Percentiles rank a stretch among this genome's conserved stretches.
Conservation (phyloP, 1,284 basidiomycete species). For the Tremellales sp. region DNA sequence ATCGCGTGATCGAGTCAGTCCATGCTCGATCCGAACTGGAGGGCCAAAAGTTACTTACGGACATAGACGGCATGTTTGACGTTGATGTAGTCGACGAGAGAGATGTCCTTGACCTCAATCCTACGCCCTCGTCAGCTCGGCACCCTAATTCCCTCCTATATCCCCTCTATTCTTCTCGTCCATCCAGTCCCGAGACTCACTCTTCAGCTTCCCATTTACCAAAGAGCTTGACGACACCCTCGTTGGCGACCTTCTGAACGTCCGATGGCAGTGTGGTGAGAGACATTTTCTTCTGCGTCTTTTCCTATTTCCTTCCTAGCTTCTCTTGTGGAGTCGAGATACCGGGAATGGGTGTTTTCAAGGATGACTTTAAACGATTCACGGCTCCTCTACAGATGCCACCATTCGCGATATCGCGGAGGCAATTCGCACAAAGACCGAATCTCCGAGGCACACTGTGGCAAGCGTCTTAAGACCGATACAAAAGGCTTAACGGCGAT, state of each 20-base stretch:
- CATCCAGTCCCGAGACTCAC: slow-evolving; percentile 56
- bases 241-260: slow-evolving; percentile 72
- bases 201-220: slow-evolving; percentile 96
- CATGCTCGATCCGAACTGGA: slow-evolving; percentile 3
- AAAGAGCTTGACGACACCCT: slow-evolving; percentile 79
- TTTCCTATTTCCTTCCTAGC: slow-evolving; percentile 9
- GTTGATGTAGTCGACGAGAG: slow-evolving; percentile 98
- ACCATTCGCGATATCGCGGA: no score
- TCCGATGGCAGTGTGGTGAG: slow-evolving; percentile 67
- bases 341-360: no score
- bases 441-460: no score
- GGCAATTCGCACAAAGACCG: no score
- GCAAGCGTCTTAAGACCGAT: no score
- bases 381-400: no score
- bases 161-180: background rate
- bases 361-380: no score
- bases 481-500: no score
- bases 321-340: no score
- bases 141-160: background rate
- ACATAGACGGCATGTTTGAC: slow-evolving; percentile 97
- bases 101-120: slow-evolving; percentile 99
- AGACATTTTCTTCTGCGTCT: slow-evolving; percentile 37
- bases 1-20: slow-evolving; percentile 12
- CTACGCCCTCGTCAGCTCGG: slow-evolving; percentile 51
- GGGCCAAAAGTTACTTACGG: slow-evolving; percentile 45